Conservation (phyloP, 1,139 yeast species). For the Meyerozyma guilliermondii region DNA sequence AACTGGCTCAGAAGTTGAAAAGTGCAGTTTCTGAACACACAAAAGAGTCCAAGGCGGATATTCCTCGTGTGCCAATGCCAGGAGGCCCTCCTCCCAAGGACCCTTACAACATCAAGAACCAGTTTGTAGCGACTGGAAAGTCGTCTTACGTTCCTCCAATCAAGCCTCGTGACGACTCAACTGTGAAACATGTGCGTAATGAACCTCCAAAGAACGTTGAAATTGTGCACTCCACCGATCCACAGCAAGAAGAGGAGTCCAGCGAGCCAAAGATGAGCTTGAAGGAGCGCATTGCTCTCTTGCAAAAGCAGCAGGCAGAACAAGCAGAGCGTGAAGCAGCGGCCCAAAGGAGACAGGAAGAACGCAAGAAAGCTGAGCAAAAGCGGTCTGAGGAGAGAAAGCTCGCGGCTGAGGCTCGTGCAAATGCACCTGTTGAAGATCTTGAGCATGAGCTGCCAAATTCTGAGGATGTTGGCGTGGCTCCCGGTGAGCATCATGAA, state of each 20-base stretch:
- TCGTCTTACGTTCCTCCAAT: constrained; percentile 43
- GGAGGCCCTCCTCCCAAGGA: constrained; percentile 16
- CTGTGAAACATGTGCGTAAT: constrained; percentile 28
- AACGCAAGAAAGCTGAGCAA: constrained; percentile 33
- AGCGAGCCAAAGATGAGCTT: constrained; percentile 72
- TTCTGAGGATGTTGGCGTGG: constrained; percentile 4
- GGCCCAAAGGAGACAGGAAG: constrained; percentile 51
- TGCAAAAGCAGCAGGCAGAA: constrained; percentile 78
- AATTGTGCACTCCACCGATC: constrained; percentile 20
- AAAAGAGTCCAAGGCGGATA: not conserved
- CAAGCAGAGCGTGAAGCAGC: constrained; percentile 75
- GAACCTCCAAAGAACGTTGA: constrained; percentile 18
- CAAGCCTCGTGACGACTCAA: constrained; percentile 34
- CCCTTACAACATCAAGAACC: constrained; percentile 41
- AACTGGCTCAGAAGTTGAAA: not conserved
- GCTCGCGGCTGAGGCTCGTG: constrained; percentile 4
- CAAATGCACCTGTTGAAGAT: not conserved
- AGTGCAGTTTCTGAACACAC: not conserved
- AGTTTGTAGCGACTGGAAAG: constrained; percentile 37
- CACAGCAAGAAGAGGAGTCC: constrained; percentile 29
- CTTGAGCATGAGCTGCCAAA: not conserved
- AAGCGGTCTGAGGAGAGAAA: constrained; percentile 31
- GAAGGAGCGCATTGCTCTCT: constrained; percentile 78
- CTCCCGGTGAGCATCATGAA: constrained; percentile 11
- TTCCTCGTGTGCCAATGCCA: constrained; percentile 1